Evolutionary conservation across 2,329 filamentous ascomycete species (phyloP).

Genomic region (Scedosporium boydii): DNA sequence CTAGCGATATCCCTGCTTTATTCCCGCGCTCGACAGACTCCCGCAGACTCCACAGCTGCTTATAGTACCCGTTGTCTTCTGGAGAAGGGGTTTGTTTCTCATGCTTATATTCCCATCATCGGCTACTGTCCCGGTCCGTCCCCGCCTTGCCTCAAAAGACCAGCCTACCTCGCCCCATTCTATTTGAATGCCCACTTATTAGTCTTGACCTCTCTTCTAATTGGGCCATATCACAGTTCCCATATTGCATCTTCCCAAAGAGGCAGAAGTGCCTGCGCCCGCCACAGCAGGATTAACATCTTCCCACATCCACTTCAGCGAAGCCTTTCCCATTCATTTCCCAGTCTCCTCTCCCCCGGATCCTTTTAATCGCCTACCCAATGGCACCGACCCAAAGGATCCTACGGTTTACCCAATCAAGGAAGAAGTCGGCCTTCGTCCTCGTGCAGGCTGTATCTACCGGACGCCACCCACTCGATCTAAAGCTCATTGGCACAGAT

Average conservation of each 20-base stretch:
- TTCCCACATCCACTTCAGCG: neutral
- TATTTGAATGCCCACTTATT: neutral
- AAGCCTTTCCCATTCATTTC: neutral
- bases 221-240: neutral
- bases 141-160: neutral
- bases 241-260: neutral
- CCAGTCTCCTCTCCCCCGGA: neutral
- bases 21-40: no score
- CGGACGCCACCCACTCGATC: slow-evolving; percentile 45
- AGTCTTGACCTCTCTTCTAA: neutral
- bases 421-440: slow-evolving; percentile 42
- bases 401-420: slow-evolving; percentile 49
- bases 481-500: slow-evolving; percentile 61
- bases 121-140: neutral
- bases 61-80: no score
- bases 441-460: slow-evolving; percentile 49
- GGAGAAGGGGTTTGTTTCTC: no score
- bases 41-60: no score
- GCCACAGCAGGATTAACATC: neutral
- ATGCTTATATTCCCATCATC: no score
- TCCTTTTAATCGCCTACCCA: no score
- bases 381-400: slow-evolving; percentile 22
- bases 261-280: neutral
- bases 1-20: no score
- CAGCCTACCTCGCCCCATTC: neutral